A percentile compares a stretch with the other conserved stretches of the same genome.
Conservation (phyloP, 352 stramenopile genomes). For the Blastocystis sp. region DNA sequence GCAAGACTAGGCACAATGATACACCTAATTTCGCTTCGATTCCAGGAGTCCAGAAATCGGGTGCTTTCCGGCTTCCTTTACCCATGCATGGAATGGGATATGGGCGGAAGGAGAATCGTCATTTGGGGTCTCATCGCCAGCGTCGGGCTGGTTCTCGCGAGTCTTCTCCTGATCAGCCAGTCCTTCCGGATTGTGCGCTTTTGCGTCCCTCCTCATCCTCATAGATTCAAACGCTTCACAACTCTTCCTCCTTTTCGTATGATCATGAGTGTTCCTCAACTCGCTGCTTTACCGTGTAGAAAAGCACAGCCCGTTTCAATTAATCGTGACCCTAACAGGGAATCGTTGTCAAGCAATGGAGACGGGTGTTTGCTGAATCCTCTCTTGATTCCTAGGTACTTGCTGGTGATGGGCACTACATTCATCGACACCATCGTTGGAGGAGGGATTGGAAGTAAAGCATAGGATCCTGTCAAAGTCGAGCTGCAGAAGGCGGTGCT, state of each 20-base stretch:
- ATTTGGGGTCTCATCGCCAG: background rate
- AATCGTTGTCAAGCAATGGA: background rate
- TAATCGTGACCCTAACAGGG: background rate
- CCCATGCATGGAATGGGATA: background rate
- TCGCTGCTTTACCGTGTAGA: background rate
- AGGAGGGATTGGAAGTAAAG: background rate
- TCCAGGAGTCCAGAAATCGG: background rate
- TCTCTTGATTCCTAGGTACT: background rate
- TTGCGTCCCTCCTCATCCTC: background rate
- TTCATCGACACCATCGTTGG: conserved; percentile 6
- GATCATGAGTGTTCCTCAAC: background rate
- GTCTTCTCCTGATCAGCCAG: background rate
- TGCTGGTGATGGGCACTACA: background rate
- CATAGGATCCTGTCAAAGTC: conserved; percentile 27
- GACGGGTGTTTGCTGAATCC: background rate
- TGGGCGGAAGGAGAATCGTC: background rate
- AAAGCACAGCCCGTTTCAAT: background rate
- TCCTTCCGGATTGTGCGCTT: background rate
- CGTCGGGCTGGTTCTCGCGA: background rate
- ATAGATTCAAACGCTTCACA: background rate
- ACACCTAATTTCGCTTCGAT: background rate
- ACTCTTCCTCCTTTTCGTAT: background rate
- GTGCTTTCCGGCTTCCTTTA: background rate
- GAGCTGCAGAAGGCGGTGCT: conserved; percentile 26
- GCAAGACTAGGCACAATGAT: background rate